Base-by-base conservation (phyloP, 371 early-diverging fungal genomes). In the Mortierella sp. region DNA sequence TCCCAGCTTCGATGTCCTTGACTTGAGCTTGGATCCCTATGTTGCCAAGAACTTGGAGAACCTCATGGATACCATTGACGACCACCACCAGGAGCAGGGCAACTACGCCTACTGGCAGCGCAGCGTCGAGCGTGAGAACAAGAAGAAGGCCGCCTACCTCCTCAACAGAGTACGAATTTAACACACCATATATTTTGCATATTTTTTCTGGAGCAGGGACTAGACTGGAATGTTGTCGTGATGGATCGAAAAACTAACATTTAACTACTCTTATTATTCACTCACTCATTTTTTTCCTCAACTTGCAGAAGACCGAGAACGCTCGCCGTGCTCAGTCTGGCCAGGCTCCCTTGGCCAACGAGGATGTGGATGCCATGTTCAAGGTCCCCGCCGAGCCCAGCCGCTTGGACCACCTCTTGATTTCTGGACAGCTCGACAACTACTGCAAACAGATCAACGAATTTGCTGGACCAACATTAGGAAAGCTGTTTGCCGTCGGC, bases 41-140 rank as follows among this genome's bases (percentile, higher is more conserved):
- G 92, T 98, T 78, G 95, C 95, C 89, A 96, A 96, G 91, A 96
- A 97, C 89, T 90, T 98, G 72, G 97, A 98, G 90, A 91, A 93
- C 71, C 91, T 99, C 74, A 91, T 94, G 84, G 97, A 98, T 52
- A 93, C 97, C 28, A 93, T 97, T 48, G 99, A 98, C 79, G 96
- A 95, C 44, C 95, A 97, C 81, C 95, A 94, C 75, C 96, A 96
- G 88, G 97, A 97, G 88, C 96, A 96, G 80, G 95, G 96, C 94
- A 95, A 96, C 89, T 97, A 96, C 90, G 95, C 95, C 81, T 97
- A 96, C 90, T 98, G 98, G 97, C 95, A 97, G 90, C 94, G 97
- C 83, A 94, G 94, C 74, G 92, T 95, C 84, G 95, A 95, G 79
- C 95, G 97, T 89, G 86, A 86, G 98, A 98, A 88, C 95, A 96